Evolutionary conservation across 2,329 filamentous ascomycete species (phyloP).

Genomic region (Aureobasidium zeae): DNA sequence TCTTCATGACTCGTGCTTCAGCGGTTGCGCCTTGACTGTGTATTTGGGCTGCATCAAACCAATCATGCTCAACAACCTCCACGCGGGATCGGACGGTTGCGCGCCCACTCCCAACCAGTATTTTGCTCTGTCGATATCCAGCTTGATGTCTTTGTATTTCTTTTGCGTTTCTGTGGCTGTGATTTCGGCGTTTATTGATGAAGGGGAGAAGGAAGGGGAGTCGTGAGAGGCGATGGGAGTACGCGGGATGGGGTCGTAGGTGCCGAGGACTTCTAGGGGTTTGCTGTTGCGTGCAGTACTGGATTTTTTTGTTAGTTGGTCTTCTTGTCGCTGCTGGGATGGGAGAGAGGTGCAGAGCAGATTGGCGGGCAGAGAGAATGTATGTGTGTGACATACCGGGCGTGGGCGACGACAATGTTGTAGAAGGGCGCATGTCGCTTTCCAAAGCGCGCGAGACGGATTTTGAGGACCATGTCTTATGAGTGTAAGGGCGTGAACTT

Average conservation of each 20-base stretch:
- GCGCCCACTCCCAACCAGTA: slow-evolving; percentile 98
- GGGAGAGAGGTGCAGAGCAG: background rate
- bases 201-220: too few relatives aligned
- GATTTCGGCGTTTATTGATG: too few relatives aligned
- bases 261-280: slow-evolving; percentile 82
- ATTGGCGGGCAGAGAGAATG: background rate
- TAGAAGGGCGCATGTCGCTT: slow-evolving; percentile 83
- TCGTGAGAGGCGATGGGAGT: slow-evolving; percentile 36
- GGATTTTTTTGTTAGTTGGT: slow-evolving; percentile 7
- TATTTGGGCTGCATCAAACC: slow-evolving; percentile 36
- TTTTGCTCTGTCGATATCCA: slow-evolving; percentile 70
- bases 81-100: slow-evolving; percentile 83
- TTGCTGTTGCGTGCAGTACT: slow-evolving; percentile 80
- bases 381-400: slow-evolving; percentile 52
- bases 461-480: slow-evolving; percentile 84
- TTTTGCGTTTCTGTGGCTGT: background rate
- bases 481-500: too few relatives aligned
- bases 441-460: slow-evolving; percentile 89
- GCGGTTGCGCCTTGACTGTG: too few relatives aligned
- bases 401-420: slow-evolving; percentile 94
- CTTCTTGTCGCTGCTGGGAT: background rate
- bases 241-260: slow-evolving; percentile 53
- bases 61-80: slow-evolving; percentile 71
- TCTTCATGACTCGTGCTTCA: too few relatives aligned
- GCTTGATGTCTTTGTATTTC: slow-evolving; percentile 84